Evolutionary conservation across 1,284 basidiomycete species (phyloP).

Genomic region (Cryptococcus sp.): DNA sequence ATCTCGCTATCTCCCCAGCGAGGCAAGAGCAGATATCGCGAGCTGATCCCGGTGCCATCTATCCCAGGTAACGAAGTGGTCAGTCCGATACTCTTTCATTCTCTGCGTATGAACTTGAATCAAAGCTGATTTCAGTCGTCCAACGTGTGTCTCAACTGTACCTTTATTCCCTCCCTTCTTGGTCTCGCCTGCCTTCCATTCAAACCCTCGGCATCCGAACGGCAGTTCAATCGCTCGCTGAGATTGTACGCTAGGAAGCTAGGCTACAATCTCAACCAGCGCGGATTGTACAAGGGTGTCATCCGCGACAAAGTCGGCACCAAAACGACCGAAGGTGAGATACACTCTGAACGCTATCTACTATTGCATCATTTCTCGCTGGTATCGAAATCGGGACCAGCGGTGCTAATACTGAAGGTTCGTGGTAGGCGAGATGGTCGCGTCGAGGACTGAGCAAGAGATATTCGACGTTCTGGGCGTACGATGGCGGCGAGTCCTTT

Average conservation of each 20-base stretch:
- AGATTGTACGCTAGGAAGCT: slow-evolving; percentile 76
- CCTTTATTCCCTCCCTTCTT: background rate
- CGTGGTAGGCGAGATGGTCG: slow-evolving; percentile 66
- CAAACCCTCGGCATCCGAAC: slow-evolving; percentile 6
- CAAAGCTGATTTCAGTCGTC: background rate
- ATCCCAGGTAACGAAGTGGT: slow-evolving; percentile 73
- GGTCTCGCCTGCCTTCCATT: background rate
- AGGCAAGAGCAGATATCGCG: too few relatives aligned
- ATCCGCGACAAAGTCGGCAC: slow-evolving; percentile 66
- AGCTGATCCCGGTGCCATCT: too few relatives aligned
- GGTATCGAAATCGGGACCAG: too few relatives aligned
- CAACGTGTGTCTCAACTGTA: background rate
- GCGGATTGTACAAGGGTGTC: slow-evolving; percentile 71
- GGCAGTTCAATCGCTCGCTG: slow-evolving; percentile 84
- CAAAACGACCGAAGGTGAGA: slow-evolving; percentile 67
- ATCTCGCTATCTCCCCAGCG: background rate
- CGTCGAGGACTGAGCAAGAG: slow-evolving; percentile 78
- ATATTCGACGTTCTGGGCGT: slow-evolving; percentile 71
- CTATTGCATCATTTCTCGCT: background rate
- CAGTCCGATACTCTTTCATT: slow-evolving; percentile 34
- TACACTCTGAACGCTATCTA: background rate
- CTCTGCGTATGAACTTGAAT: background rate
- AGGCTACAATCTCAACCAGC: slow-evolving; percentile 83
- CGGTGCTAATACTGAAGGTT: too few relatives aligned
- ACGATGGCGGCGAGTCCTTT: slow-evolving; percentile 38